These are phyloP conservation scores for Buddleja alternifolia DNA, from an alignment of 257 asterid genomes.

Conservation along the genomic window DNA sequence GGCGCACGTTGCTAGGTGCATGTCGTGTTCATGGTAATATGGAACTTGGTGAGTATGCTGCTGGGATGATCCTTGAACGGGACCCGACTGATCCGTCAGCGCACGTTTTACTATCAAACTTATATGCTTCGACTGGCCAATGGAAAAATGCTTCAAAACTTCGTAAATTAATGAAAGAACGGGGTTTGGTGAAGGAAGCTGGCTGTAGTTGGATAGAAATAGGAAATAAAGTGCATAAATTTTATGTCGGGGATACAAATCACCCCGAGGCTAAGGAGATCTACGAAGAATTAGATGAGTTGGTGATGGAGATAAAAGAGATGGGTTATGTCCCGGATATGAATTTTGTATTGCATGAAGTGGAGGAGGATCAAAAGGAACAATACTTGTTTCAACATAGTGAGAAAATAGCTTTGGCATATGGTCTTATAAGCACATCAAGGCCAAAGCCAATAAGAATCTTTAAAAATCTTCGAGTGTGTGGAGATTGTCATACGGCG, in stretches of 20 bases:
- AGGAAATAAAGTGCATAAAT: constrained; percentile 73
- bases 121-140: constrained; percentile 71
- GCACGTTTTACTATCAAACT: constrained; percentile 69
- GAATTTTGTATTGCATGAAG: constrained; percentile 75
- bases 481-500: constrained; percentile 87
- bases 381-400: constrained; percentile 78
- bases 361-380: constrained; percentile 85
- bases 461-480: constrained; percentile 83
- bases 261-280: constrained; percentile 76
- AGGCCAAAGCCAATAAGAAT: constrained; percentile 63
- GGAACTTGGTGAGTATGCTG: constrained; percentile 69
- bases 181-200: constrained; percentile 79
- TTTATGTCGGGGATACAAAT: constrained; percentile 79
- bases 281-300: constrained; percentile 52
- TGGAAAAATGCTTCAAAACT: constrained; percentile 67
- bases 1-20: constrained; percentile 95
- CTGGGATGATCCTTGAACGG: constrained; percentile 65
- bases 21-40: constrained; percentile 67
- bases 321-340: constrained; percentile 82
- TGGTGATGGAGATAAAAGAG: constrained; percentile 51
- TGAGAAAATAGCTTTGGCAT: constrained; percentile 86
- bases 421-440: constrained; percentile 73
- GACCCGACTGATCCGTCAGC: constrained; percentile 86
- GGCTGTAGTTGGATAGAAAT: constrained; percentile 96
- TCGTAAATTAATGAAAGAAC: constrained; percentile 71